Conservation (phyloP, 306 rosid species). For the Mimosa bimucronata region DNA sequence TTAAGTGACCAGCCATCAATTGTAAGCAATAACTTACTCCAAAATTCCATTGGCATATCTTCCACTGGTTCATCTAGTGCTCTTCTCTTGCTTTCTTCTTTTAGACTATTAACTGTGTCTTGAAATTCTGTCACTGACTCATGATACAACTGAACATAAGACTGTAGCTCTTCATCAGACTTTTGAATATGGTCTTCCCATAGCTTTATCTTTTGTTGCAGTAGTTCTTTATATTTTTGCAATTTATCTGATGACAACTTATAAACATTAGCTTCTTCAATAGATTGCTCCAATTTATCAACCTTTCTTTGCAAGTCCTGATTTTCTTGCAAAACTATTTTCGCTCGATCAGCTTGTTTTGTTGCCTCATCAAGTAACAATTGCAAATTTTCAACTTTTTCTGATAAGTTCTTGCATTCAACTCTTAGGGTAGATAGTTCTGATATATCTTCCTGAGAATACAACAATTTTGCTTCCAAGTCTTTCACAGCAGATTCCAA, state of each 20-base stretch:
- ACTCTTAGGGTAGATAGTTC: conserved; percentile 58
- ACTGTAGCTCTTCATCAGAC: conserved; percentile 81
- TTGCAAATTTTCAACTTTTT: conserved; percentile 76
- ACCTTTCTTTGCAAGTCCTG: conserved; percentile 81
- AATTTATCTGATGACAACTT: conserved; percentile 79
- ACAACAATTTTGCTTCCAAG: conserved; percentile 66
- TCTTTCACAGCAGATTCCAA: conserved; percentile 74
- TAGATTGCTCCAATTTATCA: conserved; percentile 77
- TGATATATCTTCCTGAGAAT: conserved; percentile 72
- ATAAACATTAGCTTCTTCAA: conserved; percentile 66
- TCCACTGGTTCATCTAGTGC: conserved; percentile 65
- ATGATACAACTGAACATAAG: conserved; percentile 82
- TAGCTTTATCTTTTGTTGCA: conserved; percentile 77
- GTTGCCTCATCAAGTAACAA: conserved; percentile 71
- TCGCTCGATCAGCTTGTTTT: conserved; percentile 74
- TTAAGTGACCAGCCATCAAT: conserved; percentile 94
- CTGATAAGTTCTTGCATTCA: conserved; percentile 68
- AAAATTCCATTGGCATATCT: conserved; percentile 94
- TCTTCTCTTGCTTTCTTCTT: conserved; percentile 81
- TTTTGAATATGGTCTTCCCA: conserved; percentile 83
- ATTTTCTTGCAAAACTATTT: conserved; percentile 70
- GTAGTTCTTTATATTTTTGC: conserved; percentile 59
- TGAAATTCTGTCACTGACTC: conserved; percentile 87
- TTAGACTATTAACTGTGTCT: conserved; percentile 63
- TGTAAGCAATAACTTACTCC: conserved; percentile 81